Percentiles rank a stretch among this genome's conserved stretches.
These are phyloP conservation scores for Phytopythium cucurbitacearum DNA, from an alignment of 352 stramenopile species.

Conservation along the genomic window DNA sequence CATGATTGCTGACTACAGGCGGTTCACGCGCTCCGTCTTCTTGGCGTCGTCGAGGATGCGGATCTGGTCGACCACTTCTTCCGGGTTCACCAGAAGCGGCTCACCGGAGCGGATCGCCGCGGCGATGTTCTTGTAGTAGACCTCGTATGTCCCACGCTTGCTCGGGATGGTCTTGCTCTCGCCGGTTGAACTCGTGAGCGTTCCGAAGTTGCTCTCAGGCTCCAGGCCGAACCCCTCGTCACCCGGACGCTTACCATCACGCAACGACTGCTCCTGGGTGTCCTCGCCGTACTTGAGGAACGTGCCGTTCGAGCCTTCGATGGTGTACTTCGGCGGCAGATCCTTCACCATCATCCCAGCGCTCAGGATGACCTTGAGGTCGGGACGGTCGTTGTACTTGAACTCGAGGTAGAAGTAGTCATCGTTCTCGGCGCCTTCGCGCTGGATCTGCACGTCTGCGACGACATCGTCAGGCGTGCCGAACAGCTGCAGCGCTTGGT, in stretches of 20 bases:
- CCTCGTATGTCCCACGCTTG: conserved; percentile 46
- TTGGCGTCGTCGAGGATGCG: conserved; percentile 71
- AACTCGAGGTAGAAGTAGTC: conserved; percentile 75
- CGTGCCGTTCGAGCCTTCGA: conserved; percentile 50
- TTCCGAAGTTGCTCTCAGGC: conserved; percentile 38
- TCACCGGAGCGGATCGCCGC: conserved; percentile 47
- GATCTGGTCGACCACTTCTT: conserved; percentile 54
- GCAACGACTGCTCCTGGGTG: conserved; percentile 54
- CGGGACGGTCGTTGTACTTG: conserved; percentile 40
- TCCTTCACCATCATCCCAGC: conserved; percentile 67
- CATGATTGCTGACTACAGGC: conserved; percentile 13
- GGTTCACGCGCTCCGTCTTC: conserved; percentile 42
- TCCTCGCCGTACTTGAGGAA: conserved; percentile 68
- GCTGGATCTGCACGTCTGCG: conserved; percentile 70
- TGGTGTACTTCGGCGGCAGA: conserved; percentile 52
- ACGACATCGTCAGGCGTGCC: conserved; percentile 38
- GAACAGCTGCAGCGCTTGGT: conserved; percentile 68
- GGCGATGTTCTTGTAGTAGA: conserved; percentile 72
- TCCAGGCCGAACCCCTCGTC: conserved; percentile 51
- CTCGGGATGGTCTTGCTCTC: conserved; percentile 28
- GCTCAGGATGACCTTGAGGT: conserved; percentile 53
- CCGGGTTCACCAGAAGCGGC: conserved; percentile 45
- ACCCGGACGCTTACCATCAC: conserved; percentile 43
- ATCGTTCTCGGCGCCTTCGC: conserved; percentile 56
- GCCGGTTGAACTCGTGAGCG: conserved; percentile 22